A percentile compares a stretch with the other conserved stretches of the same genome.
Evolutionary conservation across 768 basidiomycete species (phyloP).

Genomic region (Termitomyces sp.): DNA sequence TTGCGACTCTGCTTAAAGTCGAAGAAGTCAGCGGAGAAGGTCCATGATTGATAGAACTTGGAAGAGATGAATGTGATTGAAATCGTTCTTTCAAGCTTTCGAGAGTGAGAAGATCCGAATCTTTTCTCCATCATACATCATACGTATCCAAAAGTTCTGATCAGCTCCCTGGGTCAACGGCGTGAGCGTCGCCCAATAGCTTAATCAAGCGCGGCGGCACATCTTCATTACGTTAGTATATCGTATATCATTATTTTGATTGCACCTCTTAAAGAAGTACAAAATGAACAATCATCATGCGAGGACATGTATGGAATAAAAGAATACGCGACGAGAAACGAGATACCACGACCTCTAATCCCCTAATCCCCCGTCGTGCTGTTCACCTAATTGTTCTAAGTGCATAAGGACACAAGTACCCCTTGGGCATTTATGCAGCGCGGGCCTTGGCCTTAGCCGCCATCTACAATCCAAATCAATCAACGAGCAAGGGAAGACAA

Average conservation of each 20-base stretch:
- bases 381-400: background rate
- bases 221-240: background rate
- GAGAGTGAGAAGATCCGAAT: no score
- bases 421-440: conserved; percentile 4
- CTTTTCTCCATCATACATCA: no score
- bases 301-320: background rate
- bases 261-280: background rate
- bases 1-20: background rate
- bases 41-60: background rate
- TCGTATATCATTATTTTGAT: background rate
- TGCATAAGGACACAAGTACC: background rate
- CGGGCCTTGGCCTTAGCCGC: conserved; percentile 13
- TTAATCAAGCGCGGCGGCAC: background rate
- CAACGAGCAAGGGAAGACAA: background rate
- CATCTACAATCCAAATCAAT: conserved; percentile 5
- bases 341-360: background rate
- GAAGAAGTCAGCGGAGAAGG: background rate
- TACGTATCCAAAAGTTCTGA: no score
- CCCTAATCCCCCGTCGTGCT: background rate
- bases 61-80: no score
- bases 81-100: no score
- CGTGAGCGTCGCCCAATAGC: background rate
- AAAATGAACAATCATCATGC: background rate
- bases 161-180: no score
- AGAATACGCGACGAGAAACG: background rate